Evolutionary conservation across 148 eudicot genomes (phyloP), one percentile per base, ranked within the genome.

Genomic region (Bassia scoparia): DNA sequence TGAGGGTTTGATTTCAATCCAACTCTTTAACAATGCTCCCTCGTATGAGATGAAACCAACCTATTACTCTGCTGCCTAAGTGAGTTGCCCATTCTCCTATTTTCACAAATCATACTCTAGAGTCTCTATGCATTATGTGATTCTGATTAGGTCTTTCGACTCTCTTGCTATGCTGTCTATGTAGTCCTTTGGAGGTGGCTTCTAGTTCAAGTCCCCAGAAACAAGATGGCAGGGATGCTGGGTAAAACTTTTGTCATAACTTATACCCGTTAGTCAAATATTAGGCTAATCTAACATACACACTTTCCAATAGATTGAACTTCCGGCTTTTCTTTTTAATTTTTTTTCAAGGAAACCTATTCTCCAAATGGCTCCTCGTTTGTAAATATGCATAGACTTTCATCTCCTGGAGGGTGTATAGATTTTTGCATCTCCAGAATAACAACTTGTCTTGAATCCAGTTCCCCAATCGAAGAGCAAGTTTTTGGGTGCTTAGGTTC

Each of bases 1-100:
- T 23, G 79, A 74, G 46, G 84, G 82, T 62, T n/a, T 84, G 67
- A 84, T 81, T 56, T 86, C 89, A 5, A 74, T 81, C 33, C 80
- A 78, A 73, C 63, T 89, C 35, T 77, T 79, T 41, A 55, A 77
- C 59, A 77, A 76, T 53, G 68, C 77, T 27, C 75, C 76, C 14
- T 62, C 83, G 50, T 75, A 75, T 74, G 83, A 78, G 69, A 68
- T 71, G 53, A 78, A n/a, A 59, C 55, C 83, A 55, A 18, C 79
- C 79, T 0, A 61, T 61, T 77, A 79, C 81, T 33, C 26, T 37
- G 20, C 72, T 81, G 54, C 77, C 75, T 54, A 72, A 35, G 87
- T 82, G 70, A 61, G 86, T 84, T 23, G 34, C 49, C 75, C 2
- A 37, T 54, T 53, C 31, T 52, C 26, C 15, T 41, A 16, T 63